Evolutionary conservation across 768 basidiomycete genomes (phyloP).

Genomic region (Zangia roseola): DNA sequence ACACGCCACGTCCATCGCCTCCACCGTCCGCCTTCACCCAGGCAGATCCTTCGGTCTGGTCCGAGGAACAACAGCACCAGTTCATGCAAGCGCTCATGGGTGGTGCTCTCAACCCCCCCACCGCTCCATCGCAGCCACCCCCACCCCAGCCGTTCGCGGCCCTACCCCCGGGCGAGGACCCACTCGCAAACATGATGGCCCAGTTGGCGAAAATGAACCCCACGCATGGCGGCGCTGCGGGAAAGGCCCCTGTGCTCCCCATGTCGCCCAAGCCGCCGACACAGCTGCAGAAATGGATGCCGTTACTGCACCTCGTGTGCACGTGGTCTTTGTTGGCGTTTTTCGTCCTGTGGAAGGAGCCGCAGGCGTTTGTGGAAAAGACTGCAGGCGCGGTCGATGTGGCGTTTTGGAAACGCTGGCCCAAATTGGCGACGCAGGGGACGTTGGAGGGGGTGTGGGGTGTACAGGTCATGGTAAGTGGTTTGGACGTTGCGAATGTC

Average conservation of each 20-base stretch:
- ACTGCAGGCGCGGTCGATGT: slow-evolving; percentile 35
- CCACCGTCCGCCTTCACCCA: slow-evolving; percentile 25
- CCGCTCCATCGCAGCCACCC: slow-evolving; percentile 13
- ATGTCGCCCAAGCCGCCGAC: slow-evolving; percentile 37
- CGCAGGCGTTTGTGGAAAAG: slow-evolving; percentile 43
- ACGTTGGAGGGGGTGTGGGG: slow-evolving; percentile 40
- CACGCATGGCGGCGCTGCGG: slow-evolving; percentile 20
- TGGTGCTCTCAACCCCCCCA: slow-evolving; percentile 31
- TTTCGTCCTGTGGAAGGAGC: slow-evolving; percentile 68
- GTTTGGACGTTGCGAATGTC: background rate
- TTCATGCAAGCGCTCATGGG: slow-evolving; percentile 65
- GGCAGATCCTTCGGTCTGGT: slow-evolving; percentile 61
- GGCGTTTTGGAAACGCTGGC: slow-evolving; percentile 61
- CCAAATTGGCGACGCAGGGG: slow-evolving; percentile 44
- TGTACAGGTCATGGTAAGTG: slow-evolving; percentile 58
- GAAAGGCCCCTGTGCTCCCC: slow-evolving; percentile 28
- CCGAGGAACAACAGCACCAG: slow-evolving; percentile 65
- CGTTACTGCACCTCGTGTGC: slow-evolving; percentile 61
- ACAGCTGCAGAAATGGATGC: slow-evolving; percentile 57
- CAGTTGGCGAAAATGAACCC: slow-evolving; percentile 27
- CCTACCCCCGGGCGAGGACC: slow-evolving; percentile 35
- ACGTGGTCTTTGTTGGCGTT: slow-evolving; percentile 66
- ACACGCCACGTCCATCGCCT: slow-evolving; percentile 26
- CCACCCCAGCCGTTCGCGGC: slow-evolving; percentile 1
- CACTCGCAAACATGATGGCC: slow-evolving; percentile 45